Evolutionary conservation across 352 stramenopile genomes (phyloP), one percentile per base, ranked within the genome.

Genomic region (Globisporangium carolinianum): DNA sequence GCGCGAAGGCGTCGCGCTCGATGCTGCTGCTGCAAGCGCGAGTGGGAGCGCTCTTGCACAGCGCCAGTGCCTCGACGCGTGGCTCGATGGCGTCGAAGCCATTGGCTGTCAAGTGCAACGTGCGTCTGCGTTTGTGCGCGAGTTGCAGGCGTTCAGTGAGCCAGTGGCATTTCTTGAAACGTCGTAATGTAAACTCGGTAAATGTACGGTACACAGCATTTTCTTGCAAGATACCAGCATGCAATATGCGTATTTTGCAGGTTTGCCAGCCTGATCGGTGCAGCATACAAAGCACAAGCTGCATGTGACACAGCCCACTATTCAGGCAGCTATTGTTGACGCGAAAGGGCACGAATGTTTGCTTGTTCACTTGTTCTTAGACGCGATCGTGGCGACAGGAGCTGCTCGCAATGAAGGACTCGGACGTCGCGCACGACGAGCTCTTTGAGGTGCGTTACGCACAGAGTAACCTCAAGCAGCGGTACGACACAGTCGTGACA

Each of bases 1-100:
- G 10, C 67, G 85, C 46, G 90, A 97, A 63, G 87, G 87, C 4
- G n/a, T 77, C 39, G 49, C 58, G 15, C 49, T 75, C 7, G 52
- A 63, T 10, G 48, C 46, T 8, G n/a, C 42, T 17, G 4, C 42
- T 7, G 10, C 42, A 15, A 47, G 42, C 6, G 3, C 42, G 6
- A 15, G n/a, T 15, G 42, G n/a, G 8, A 47, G 42, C 12, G 3
- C 42, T 15, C 11, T 17, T 11, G 6, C 42, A 15, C 42, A 47
- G 42, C n/a, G 42, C 11, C 42, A 56, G 49, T 24, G 58, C 11
- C 59, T 51, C 43, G 57, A 43, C 1, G 24, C 54, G 36, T 66
- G 65, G 58, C 60, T 81, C 18, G 61, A 70, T 14, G 54, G 50
- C 15, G 56, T 78, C 3, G 46, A 61, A 36, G 59, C 48, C 46